phyloP scores from a whole-genome alignment of 805 yeast species.

The Teunomyces cretensis region DNA sequence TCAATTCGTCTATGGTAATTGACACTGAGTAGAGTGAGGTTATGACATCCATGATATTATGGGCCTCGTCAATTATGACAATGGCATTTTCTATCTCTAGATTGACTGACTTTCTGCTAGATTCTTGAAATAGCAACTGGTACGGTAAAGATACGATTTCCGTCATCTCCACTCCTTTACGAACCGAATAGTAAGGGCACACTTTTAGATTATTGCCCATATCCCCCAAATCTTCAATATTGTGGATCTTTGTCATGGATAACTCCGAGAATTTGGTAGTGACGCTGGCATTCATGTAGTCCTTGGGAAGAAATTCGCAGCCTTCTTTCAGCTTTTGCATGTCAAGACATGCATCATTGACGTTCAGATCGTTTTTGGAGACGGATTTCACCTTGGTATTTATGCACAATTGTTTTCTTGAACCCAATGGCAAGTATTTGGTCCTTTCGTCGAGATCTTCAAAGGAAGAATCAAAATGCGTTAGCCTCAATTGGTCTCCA shows the following conservation, averaged over 20 bases:
- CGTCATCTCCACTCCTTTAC: conserved; percentile 54
- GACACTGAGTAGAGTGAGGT: conserved; percentile 65
- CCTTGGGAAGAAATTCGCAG: conserved; percentile 30
- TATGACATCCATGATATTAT: conserved; percentile 78
- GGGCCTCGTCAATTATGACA: conserved; percentile 90
- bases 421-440: conserved; percentile 73
- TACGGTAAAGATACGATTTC: conserved; percentile 87
- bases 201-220: conserved; percentile 57
- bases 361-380: conserved; percentile 44
- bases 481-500: conserved; percentile 63
- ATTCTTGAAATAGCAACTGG: conserved; percentile 65
- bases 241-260: conserved; percentile 57
- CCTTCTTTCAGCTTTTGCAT: conserved; percentile 45
- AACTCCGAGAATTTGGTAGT: conserved; percentile 48
- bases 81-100: conserved; percentile 62
- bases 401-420: conserved; percentile 83
- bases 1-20: conserved; percentile 51
- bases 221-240: conserved; percentile 73
- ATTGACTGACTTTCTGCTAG: conserved; percentile 58
- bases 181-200: conserved; percentile 82
- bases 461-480: conserved; percentile 64
- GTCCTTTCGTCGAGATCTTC: conserved; percentile 47
- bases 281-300: conserved; percentile 30
- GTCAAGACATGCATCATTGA: conserved; percentile 82
- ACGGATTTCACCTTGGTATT: conserved; percentile 57